Conservation (phyloP, 1,284 basidiomycete genomes). For the Cryptococcus sp. region DNA sequence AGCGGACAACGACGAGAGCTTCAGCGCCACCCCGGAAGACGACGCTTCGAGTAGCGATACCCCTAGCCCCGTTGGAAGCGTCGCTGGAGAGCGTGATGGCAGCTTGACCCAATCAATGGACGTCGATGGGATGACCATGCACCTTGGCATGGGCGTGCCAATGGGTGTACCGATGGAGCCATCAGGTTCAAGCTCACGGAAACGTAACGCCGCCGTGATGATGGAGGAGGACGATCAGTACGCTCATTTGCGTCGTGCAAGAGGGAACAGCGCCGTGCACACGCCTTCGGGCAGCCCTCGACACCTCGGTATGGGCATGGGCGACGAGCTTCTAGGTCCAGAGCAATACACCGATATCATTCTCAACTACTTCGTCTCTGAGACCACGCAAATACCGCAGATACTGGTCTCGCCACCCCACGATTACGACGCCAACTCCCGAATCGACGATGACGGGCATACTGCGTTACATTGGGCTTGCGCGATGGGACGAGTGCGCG, state of each 20-base stretch:
- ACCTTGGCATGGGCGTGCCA: slow-evolving; percentile 14
- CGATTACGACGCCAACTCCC: slow-evolving; percentile 94
- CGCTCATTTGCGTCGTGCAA: slow-evolving; percentile 37
- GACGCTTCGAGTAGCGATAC: slow-evolving; percentile 84
- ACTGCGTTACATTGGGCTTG: slow-evolving; percentile 98
- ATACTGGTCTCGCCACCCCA: slow-evolving; percentile 85
- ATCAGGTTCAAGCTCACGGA: slow-evolving; percentile 27
- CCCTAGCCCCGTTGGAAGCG: slow-evolving; percentile 74
- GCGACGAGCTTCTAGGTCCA: slow-evolving; percentile 44
- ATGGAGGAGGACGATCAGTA: slow-evolving; percentile 46
- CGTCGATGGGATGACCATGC: slow-evolving; percentile 16
- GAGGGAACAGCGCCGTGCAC: slow-evolving; percentile 46
- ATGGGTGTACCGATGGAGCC: slow-evolving; percentile 14
- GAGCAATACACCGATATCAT: slow-evolving; percentile 87
- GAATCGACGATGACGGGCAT: slow-evolving; percentile 98
- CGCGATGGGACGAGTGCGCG: slow-evolving; percentile 96
- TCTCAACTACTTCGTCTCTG: slow-evolving; percentile 98
- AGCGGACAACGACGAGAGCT: slow-evolving; percentile 64
- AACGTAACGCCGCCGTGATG: slow-evolving; percentile 38
- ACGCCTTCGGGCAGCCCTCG: slow-evolving; percentile 39
- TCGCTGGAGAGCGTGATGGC: slow-evolving; percentile 7
- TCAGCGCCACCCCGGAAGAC: slow-evolving; percentile 81
- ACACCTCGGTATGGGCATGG: slow-evolving; percentile 21
- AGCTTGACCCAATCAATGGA: slow-evolving; percentile 19
- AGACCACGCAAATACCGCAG: slow-evolving; percentile 87